Conservation (phyloP, 2,329 filamentous ascomycete species). For the Colletotrichum cuscutae region DNA sequence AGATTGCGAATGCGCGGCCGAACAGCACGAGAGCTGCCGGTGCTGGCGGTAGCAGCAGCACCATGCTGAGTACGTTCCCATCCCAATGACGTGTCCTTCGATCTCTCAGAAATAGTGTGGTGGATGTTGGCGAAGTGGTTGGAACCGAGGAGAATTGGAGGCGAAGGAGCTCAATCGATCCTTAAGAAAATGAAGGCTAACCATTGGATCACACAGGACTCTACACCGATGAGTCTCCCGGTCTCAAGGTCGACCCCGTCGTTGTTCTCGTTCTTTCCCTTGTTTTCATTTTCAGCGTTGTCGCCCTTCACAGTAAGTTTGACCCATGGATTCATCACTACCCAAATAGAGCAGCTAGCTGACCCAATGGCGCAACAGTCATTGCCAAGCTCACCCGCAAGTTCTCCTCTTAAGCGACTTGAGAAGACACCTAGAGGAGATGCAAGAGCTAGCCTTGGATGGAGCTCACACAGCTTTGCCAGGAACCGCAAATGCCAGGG, state of each 20-base stretch:
- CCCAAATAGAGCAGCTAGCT: background rate
- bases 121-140: background rate
- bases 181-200: slow-evolving; percentile 39
- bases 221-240: slow-evolving; percentile 98
- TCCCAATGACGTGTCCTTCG: background rate
- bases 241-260: slow-evolving; percentile 96
- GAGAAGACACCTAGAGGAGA: background rate
- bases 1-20: slow-evolving; percentile 91
- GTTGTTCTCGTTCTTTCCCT: slow-evolving; percentile 96
- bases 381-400: slow-evolving; percentile 95
- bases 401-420: slow-evolving; percentile 71
- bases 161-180: background rate
- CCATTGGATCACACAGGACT: slow-evolving; percentile 66
- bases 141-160: background rate
- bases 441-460: background rate
- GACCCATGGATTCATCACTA: background rate
- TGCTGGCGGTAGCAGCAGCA: slow-evolving; percentile 95
- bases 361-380: slow-evolving; percentile 64
- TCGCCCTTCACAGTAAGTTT: slow-evolving; percentile 93
- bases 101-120: background rate
- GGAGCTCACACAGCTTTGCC: background rate
- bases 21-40: slow-evolving; percentile 93
- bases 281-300: slow-evolving; percentile 98
- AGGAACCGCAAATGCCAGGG: background rate
- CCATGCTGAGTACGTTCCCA: slow-evolving; percentile 87